A percentile compares a stretch with the other conserved stretches of the same genome.
phyloP scores from a whole-genome alignment of 2,329 filamentous ascomycete species.

The Epichloe glyceriae region DNA sequence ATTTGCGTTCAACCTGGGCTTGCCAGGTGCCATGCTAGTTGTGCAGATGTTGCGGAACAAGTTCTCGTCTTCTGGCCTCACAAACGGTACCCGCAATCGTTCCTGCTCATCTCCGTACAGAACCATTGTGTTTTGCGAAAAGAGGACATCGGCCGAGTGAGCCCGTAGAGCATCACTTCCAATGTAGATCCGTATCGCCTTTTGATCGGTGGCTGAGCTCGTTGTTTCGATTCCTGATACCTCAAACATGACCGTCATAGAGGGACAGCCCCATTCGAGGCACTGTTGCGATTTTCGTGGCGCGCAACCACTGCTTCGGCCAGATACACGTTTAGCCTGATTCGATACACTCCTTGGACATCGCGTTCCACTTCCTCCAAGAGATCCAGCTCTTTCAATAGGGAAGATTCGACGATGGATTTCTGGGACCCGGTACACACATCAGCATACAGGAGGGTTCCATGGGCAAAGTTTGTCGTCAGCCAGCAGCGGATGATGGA shows the following conservation, averaged over 20 bases:
- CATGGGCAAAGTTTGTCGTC: slow-evolving; percentile 78
- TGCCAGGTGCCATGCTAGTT: slow-evolving; percentile 39
- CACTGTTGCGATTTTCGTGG: slow-evolving; percentile 56
- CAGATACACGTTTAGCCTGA: slow-evolving; percentile 74
- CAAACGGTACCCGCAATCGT: slow-evolving; percentile 81
- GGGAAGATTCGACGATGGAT: slow-evolving; percentile 64
- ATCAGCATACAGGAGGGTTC: slow-evolving; percentile 78
- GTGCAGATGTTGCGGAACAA: slow-evolving; percentile 68
- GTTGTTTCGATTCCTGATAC: slow-evolving; percentile 46
- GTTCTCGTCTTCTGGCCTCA: slow-evolving; percentile 76
- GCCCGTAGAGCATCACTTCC: slow-evolving; percentile 78
- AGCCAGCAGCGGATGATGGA: slow-evolving; percentile 95
- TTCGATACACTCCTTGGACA: slow-evolving; percentile 51
- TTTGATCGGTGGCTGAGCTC: slow-evolving; percentile 25
- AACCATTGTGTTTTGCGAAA: slow-evolving; percentile 83
- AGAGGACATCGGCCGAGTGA: slow-evolving; percentile 80
- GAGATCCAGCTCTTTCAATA: slow-evolving; percentile 64
- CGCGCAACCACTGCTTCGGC: slow-evolving; percentile 79
- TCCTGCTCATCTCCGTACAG: slow-evolving; percentile 77
- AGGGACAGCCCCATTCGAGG: slow-evolving; percentile 57
- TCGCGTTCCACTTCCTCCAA: slow-evolving; percentile 51
- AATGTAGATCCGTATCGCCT: slow-evolving; percentile 70
- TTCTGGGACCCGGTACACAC: slow-evolving; percentile 85
- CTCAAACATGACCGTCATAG: slow-evolving; percentile 67
- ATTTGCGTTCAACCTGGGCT: slow-evolving; percentile 44